phyloP scores from a whole-genome alignment of 208 protist genomes.

The Borovskyia barvae region DNA sequence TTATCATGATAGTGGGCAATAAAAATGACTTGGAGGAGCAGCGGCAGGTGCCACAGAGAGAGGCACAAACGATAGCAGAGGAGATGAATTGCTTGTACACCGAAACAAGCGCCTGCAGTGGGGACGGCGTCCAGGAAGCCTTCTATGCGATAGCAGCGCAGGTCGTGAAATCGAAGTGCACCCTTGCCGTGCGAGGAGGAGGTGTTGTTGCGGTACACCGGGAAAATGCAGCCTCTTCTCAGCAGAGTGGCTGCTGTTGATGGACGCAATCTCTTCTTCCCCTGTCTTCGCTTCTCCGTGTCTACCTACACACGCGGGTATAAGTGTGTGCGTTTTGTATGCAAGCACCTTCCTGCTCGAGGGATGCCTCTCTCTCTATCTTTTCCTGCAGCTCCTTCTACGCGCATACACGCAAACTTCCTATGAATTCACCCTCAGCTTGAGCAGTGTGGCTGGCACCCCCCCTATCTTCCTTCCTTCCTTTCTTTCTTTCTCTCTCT shows the following conservation, averaged over 20 bases:
- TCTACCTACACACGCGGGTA: no score
- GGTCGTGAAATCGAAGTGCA: constrained; percentile 56
- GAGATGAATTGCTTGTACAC: constrained; percentile 51
- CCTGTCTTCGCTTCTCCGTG: no score
- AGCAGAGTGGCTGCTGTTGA: constrained; percentile 1
- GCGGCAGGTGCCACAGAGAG: constrained; percentile 50
- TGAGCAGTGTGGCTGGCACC: no score
- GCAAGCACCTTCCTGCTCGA: no score
- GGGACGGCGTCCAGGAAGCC: constrained; percentile 59
- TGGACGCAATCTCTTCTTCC: background rate
- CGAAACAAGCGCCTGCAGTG: constrained; percentile 78
- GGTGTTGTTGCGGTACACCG: constrained; percentile 51
- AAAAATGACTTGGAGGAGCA: constrained; percentile 91
- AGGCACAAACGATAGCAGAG: constrained; percentile 47
- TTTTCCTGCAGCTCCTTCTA: no score
- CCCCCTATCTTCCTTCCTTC: no score
- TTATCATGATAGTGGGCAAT: constrained; percentile 94
- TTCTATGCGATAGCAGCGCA: constrained; percentile 58
- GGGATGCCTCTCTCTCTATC: no score
- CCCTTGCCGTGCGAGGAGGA: constrained; percentile 63
- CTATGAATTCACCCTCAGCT: no score
- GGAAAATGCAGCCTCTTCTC: constrained; percentile 13
- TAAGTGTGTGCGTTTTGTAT: no score
- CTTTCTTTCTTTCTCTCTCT: no score
- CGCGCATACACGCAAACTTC: no score